Conservation (phyloP, 2,329 filamentous ascomycete species). For the Annulohypoxylon truncatum region DNA sequence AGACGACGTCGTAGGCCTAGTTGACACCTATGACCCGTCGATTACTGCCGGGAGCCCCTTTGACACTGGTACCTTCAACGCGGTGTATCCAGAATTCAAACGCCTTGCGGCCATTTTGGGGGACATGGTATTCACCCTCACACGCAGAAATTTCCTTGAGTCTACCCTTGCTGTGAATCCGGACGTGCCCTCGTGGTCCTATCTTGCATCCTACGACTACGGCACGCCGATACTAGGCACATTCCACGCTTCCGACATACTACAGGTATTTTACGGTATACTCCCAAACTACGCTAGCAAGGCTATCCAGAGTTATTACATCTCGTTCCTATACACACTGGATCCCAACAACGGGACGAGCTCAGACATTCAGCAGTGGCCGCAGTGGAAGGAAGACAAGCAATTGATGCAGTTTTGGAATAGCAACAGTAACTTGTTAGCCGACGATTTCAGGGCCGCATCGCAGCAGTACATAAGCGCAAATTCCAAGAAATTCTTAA, state of each 20-base stretch:
- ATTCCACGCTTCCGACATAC: conserved; percentile 76
- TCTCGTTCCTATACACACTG: conserved; percentile 75
- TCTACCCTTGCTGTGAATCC: conserved; percentile 60
- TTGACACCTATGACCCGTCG: conserved; percentile 71
- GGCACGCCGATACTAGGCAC: conserved; percentile 79
- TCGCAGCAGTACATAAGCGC: conserved; percentile 35
- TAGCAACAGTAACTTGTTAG: conserved; percentile 36
- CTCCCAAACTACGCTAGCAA: conserved; percentile 70
- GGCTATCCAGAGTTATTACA: conserved; percentile 75
- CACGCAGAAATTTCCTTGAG: conserved; percentile 72
- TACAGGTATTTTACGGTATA: conserved; percentile 76
- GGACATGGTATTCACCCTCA: conserved; percentile 79
- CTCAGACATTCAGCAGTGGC: conserved; percentile 49
- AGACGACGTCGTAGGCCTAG: conserved; percentile 64
- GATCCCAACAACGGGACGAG: conserved; percentile 72
- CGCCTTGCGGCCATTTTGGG: conserved; percentile 80
- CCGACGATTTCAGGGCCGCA: conserved; percentile 46
- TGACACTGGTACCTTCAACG: conserved; percentile 74
- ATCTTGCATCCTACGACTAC: conserved; percentile 77
- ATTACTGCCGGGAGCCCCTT: conserved; percentile 75
- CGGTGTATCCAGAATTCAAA: conserved; percentile 81
- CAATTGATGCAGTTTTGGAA: conserved; percentile 54
- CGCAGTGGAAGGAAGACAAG: conserved; percentile 59
- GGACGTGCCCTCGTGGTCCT: conserved; percentile 76
- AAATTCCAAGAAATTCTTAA: conserved; percentile 31